Evolutionary conservation across 305 asterid species (phyloP), one percentile per base, ranked within the genome.

Genomic region (Nicotiana rustica): DNA sequence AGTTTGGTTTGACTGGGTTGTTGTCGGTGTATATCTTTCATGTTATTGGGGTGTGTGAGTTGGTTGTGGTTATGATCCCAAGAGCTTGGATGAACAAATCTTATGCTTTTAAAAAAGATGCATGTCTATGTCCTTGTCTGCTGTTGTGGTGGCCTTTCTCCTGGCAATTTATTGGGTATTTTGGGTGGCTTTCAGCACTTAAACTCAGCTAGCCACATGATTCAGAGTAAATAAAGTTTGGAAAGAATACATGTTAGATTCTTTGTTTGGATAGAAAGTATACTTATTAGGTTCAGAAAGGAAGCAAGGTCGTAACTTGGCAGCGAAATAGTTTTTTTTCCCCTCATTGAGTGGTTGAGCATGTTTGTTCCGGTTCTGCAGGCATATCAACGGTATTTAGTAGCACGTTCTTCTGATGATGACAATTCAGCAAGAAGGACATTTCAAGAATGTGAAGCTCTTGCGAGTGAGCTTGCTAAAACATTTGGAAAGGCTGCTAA

Each of bases 401-500:
- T 67, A 25, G 90, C 80, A 67, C 83, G 82, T 87, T 92, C 93
- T 82, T 76, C 93, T 78, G 86, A 81, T 70, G 94, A 90, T 80
- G 90, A 91, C 66, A 82, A 90, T 31, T 82, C 82, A 86, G 84
- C 92, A 41, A 87, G 90, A 87, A 91, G 92, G 90, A 87, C 93
- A 83, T 90, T 91, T 86, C 87, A 88, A 85, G 97, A 96, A 79
- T 94, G 97, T 85, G 93, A 91, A 90, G 91, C 88, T 91, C 92
- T 96, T 82, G 97, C 98, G 52, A 82, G 90, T 89, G 91, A 97
- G 82, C 90, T 96, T 83, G 92, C 99, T 83, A 97, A 93, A 55
- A 83, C 91, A 2, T 96, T 91, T 82, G 89, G 89, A 52, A 98
- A 98, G 84, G 96, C 85, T 64, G 91, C 99, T 83, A 90, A 98